Evolutionary conservation across 768 basidiomycete species (phyloP), one percentile per base, ranked within the genome.

Genomic region (Rhodosporidiobolus sp.): DNA sequence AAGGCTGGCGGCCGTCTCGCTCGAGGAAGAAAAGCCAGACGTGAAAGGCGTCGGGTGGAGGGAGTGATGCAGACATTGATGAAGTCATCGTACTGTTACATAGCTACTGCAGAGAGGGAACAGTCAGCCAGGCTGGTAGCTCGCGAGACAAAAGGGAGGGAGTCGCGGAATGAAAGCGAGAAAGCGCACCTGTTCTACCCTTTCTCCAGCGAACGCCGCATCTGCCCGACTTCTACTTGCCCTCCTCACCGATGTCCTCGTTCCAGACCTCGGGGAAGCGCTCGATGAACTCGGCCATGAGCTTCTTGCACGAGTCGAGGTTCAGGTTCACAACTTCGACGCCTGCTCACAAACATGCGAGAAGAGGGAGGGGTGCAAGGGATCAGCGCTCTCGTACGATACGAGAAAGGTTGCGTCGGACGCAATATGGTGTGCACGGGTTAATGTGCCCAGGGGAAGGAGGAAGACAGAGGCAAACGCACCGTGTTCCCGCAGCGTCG

Each of bases 281-380:
- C 35, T 80, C 72, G 56, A 89, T 88, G 78, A 88, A 90, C 53
- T 80, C 81, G 14, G 63, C 57, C 87, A 89, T 87, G 72, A 88
- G 76, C 12, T 80, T 80, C 76, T 84, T 86, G 79, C 88, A 87
- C 34, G 84, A 83, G 11, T 81, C 74, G 62, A 87, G 80, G 65
- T 87, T 82, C 45, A 86, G 52, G 48, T 86, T 83, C 53, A 84
- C 73, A 35, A 87, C 83, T 71, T 89, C 85, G 28, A 88, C 85
- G 5, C 87, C 65, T 65, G 56, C 11, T 43, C 14, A 7, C 8
- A 14, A 20, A 9, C 22, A 22, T 5, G 17, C 8, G 56, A 20
- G 56, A 28, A 10, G 22, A 24, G 10, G 32, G 8, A 34, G 55
- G 38, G 38, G 38, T 43, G 38, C 8, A 43, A 43, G 8, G 38